Evolutionary conservation across 805 yeast species (phyloP).

Genomic region (Spathaspora boniae): DNA sequence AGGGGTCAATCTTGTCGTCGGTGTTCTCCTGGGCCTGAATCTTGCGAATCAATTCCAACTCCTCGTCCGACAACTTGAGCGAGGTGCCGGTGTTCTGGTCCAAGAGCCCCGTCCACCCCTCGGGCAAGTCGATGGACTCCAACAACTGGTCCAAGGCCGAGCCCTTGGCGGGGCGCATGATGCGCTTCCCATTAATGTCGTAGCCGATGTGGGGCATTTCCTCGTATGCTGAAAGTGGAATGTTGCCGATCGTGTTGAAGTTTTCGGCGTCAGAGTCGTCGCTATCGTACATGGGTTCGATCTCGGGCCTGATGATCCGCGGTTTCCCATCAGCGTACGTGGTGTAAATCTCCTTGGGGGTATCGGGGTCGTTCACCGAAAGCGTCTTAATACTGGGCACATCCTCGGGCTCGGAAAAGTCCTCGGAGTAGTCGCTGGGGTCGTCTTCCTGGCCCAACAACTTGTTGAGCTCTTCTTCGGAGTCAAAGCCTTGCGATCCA

Average conservation of each 20-base stretch:
- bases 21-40: conserved; percentile 84
- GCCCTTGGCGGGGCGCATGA: conserved; percentile 98
- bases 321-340: conserved; percentile 74
- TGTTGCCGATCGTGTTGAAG: conserved; percentile 85
- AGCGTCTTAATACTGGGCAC: conserved; percentile 52
- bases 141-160: conserved; percentile 87
- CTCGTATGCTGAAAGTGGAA: conserved; percentile 90
- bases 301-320: conserved; percentile 81
- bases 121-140: conserved; percentile 90
- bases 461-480: conserved; percentile 61
- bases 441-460: conserved; percentile 56
- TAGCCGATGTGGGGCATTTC: conserved; percentile 97
- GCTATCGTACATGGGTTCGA: conserved; percentile 89
- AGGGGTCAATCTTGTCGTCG: conserved; percentile 77
- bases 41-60: conserved; percentile 80
- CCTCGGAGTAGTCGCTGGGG: conserved; percentile 39
- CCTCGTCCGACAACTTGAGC: conserved; percentile 81
- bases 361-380: conserved; percentile 32
- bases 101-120: conserved; percentile 97
- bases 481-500: conserved; percentile 37
- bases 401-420: conserved; percentile 51
- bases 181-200: conserved; percentile 94
- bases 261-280: conserved; percentile 87
- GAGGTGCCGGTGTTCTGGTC: conserved; percentile 86
- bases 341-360: conserved; percentile 36